A percentile compares a stretch with the other conserved stretches of the same genome.
Evolutionary conservation across 208 protist species (phyloP).

Genomic region (Naegleria gruberi): DNA sequence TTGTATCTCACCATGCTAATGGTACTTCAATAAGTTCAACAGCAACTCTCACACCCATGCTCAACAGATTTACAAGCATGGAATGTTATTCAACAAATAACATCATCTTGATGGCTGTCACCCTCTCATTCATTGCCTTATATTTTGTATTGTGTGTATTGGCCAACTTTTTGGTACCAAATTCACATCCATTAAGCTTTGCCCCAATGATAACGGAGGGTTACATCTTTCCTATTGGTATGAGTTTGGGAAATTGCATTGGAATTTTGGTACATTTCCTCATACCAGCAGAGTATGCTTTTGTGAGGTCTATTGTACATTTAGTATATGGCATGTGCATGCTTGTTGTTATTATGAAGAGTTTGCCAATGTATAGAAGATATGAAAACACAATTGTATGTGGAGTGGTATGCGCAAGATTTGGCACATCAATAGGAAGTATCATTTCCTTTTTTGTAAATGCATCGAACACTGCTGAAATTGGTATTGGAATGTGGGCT

Average conservation of each 20-base stretch:
- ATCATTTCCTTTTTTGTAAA: not conserved
- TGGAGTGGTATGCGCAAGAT: not conserved
- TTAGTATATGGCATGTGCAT: not conserved
- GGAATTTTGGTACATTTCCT: not conserved
- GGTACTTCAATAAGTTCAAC: not conserved
- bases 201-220: not conserved
- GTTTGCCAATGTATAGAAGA: not conserved
- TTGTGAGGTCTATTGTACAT: not conserved
- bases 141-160: not conserved
- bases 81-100: not conserved
- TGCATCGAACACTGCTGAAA: not conserved
- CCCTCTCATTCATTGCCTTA: not conserved
- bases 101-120: not conserved
- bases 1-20: not conserved
- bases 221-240: not conserved
- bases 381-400: not conserved
- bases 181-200: not conserved
- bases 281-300: not conserved
- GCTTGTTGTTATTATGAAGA: not conserved
- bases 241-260: not conserved
- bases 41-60: not conserved
- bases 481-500: not conserved
- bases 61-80: not conserved
- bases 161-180: not conserved
- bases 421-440: not conserved